Conservation (phyloP, 129 eudicot genomes). For the Centrapalus pauciflorus region DNA sequence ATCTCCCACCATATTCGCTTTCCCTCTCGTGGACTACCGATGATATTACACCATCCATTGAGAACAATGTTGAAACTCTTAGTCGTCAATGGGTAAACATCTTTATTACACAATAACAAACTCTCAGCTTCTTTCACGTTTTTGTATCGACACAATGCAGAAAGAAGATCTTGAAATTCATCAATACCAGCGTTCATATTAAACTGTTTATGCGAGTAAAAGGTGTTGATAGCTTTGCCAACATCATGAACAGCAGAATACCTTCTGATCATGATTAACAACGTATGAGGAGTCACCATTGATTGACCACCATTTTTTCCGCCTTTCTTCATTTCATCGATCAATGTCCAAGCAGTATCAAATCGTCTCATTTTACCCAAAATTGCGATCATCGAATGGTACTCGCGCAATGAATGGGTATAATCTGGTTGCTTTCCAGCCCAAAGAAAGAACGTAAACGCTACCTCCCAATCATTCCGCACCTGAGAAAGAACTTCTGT, state of each 20-base stretch:
- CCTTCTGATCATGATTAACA: conserved; percentile 75
- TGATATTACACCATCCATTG: conserved; percentile 81
- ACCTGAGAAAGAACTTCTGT: conserved; percentile 52
- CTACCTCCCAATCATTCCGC: conserved; percentile 73
- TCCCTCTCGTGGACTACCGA: conserved; percentile 58
- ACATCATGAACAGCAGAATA: conserved; percentile 85
- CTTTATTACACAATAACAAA: conserved; percentile 56
- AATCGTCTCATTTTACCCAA: conserved; percentile 67
- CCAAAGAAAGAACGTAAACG: conserved; percentile 75
- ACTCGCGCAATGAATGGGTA: conserved; percentile 45
- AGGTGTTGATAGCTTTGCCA: conserved; percentile 54
- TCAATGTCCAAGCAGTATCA: conserved; percentile 65
- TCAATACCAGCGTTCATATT: conserved; percentile 39
- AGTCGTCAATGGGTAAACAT: conserved; percentile 48
- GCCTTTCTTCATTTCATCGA: conserved; percentile 63
- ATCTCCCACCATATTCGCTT: conserved; percentile 81
- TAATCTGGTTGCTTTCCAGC: conserved; percentile 59
- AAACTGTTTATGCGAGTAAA: conserved; percentile 55
- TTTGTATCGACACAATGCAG: conserved; percentile 82
- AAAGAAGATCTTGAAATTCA: conserved; percentile 67
- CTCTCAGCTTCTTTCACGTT: conserved; percentile 85
- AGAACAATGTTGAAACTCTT: conserved; percentile 73
- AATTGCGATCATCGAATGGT: conserved; percentile 72
- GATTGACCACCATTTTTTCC: conserved; percentile 28
- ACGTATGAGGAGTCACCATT: conserved; percentile 59